A percentile compares a stretch with the other conserved stretches of the same genome.
Evolutionary conservation across 2,329 filamentous ascomycete genomes (phyloP).

Genomic region (Beauveria brongniartii): DNA sequence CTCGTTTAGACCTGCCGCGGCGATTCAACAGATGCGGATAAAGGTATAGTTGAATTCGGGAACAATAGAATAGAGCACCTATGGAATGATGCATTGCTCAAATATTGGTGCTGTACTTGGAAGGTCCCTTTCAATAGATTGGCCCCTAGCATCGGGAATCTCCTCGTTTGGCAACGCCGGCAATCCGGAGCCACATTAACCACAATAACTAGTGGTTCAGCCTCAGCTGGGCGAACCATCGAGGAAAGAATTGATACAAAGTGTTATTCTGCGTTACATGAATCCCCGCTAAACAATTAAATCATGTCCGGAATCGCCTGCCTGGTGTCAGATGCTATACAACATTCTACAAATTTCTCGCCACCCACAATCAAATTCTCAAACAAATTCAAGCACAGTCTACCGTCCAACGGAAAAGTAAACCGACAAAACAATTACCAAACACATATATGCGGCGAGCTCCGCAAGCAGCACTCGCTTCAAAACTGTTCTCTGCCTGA

Average conservation of each 20-base stretch:
- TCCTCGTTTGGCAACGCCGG: not conserved
- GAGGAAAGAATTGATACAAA: not conserved
- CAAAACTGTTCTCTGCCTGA: conserved; percentile 22
- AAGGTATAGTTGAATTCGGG: not conserved
- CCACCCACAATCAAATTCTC: not conserved
- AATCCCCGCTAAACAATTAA: not conserved
- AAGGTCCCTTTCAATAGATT: not conserved
- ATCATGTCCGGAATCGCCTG: not conserved
- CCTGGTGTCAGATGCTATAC: conserved; percentile 6
- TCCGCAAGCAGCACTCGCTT: conserved; percentile 31
- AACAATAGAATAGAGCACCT: not conserved
- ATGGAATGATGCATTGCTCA: not conserved
- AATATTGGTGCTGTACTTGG: not conserved
- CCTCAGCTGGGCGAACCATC: not conserved
- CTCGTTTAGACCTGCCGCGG: too few species aligned
- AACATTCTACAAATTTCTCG: conserved; percentile 2
- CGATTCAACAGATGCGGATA: not conserved
- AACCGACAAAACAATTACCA: conserved; percentile 25
- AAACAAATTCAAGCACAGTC: conserved; percentile 7
- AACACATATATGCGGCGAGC: conserved; percentile 23
- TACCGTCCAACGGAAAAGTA: conserved; percentile 20
- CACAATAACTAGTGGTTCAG: not conserved
- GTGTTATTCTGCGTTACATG: not conserved
- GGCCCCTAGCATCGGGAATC: not conserved
- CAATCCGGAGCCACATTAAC: not conserved